Percentiles rank a stretch among this genome's conserved stretches.
phyloP scores from a whole-genome alignment of 1,284 basidiomycete genomes.

The Puccinia horiana region DNA sequence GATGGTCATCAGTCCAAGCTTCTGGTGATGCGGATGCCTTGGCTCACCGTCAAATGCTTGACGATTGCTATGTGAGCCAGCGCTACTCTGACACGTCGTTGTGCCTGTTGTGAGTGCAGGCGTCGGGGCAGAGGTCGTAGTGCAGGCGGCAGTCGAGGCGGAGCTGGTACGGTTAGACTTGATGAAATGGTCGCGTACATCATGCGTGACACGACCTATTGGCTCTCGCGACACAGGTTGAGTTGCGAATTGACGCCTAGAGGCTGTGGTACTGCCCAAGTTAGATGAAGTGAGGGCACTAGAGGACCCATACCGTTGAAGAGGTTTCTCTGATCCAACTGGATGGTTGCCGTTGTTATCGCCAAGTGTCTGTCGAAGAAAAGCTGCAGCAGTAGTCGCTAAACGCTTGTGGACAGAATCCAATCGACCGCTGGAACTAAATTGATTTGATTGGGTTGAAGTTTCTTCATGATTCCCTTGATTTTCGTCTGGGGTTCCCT shows the following conservation, averaged over 20 bases:
- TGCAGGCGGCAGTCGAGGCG: constrained; percentile 14
- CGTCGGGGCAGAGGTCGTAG: constrained; percentile 25
- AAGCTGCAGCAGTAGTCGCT: constrained; percentile 45
- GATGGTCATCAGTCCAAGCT: constrained; percentile 47
- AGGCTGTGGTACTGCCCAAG: neutral
- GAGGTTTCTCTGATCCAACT: neutral
- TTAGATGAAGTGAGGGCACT: neutral
- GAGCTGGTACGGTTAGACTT: constrained; percentile 18
- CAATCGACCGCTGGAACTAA: neutral
- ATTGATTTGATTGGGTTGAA: neutral
- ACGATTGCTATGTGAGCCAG: constrained; percentile 10
- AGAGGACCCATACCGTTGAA: constrained; percentile 15
- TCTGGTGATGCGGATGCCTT: constrained; percentile 28
- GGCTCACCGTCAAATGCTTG: constrained; percentile 1
- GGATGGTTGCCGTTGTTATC: constrained; percentile 12
- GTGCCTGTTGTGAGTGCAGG: constrained; percentile 27
- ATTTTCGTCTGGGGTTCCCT: neutral
- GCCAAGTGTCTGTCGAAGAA: constrained; percentile 40
- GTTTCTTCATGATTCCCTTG: neutral
- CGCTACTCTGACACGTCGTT: constrained; percentile 17
- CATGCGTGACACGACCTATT: constrained; percentile 16
- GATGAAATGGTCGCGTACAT: constrained; percentile 2
- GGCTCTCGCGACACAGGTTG: constrained; percentile 19
- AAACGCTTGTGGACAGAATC: constrained; percentile 36
- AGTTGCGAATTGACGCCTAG: constrained; percentile 42